These are phyloP conservation scores for Cladorrhinum sp. DNA, from an alignment of 2,329 filamentous ascomycete genomes.

Conservation along the genomic window DNA sequence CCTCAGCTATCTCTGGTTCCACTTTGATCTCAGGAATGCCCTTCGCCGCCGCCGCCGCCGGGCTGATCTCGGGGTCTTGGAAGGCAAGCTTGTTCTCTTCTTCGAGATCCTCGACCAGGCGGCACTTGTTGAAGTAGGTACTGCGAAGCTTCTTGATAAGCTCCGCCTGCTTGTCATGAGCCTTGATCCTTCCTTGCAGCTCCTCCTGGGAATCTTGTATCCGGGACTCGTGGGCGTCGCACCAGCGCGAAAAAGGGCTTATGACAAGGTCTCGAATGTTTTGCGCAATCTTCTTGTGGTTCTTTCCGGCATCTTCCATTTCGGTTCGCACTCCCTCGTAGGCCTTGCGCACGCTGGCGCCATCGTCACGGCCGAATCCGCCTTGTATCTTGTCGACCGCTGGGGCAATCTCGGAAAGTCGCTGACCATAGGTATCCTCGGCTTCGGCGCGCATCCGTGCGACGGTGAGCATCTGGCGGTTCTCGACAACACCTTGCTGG, in stretches of 20 bases:
- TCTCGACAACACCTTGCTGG: constrained; percentile 92
- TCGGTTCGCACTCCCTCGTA: constrained; percentile 90
- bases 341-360: constrained; percentile 92
- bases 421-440: constrained; percentile 82
- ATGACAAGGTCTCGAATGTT: constrained; percentile 96
- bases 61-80: constrained; percentile 75
- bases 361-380: constrained; percentile 88
- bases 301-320: constrained; percentile 87
- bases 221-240: constrained; percentile 86
- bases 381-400: constrained; percentile 76
- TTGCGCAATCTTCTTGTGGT: constrained; percentile 91
- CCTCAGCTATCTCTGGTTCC: constrained; percentile 61
- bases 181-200: constrained; percentile 83
- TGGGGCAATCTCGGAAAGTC: constrained; percentile 76
- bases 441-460: constrained; percentile 93
- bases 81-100: constrained; percentile 99
- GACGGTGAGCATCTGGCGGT: constrained; percentile 88
- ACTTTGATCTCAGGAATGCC: constrained; percentile 84
- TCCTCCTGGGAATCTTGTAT: constrained; percentile 95
- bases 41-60: constrained; percentile 53
- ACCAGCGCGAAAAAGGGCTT: constrained; percentile 91
- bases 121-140: constrained; percentile 98
- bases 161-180: constrained; percentile 89
- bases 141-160: constrained; percentile 87
- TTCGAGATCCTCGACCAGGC: constrained; percentile 90